Conservation (phyloP, 163 green algal species). For the Botryococcus braunii region DNA sequence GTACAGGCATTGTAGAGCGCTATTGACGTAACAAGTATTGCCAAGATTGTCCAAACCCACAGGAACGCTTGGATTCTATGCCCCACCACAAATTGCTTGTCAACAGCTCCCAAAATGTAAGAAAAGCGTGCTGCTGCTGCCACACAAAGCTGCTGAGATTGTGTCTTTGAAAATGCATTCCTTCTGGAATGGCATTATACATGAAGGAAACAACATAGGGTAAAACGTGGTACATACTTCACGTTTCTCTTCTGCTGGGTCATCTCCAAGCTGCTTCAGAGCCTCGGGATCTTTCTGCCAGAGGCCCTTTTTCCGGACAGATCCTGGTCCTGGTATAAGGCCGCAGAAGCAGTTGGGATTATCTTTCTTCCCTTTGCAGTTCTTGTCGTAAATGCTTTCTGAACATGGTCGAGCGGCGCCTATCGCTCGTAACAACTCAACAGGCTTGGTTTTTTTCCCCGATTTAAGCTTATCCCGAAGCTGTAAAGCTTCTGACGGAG, state of each 20-base stretch:
- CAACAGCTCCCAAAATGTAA: too few relatives aligned
- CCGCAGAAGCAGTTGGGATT: conserved; percentile 65
- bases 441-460: too few relatives aligned
- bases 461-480: too few relatives aligned
- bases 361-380: conserved; percentile 44
- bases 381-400: conserved; percentile 20
- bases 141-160: too few relatives aligned
- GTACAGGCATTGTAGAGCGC: conserved; percentile 87
- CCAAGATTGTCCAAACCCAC: conserved; percentile 67
- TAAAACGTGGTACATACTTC: conserved; percentile 16
- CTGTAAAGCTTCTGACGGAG: too few relatives aligned
- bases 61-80: conserved; percentile 1
- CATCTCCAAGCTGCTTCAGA: conserved; percentile 35
- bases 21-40: conserved; percentile 95
- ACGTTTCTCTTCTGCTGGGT: conserved; percentile 33
- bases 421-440: too few relatives aligned
- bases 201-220: too few relatives aligned
- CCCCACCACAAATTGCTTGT: too few relatives aligned
- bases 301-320: conserved; percentile 54
- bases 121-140: too few relatives aligned
- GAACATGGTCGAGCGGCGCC: too few relatives aligned
- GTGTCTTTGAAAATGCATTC: too few relatives aligned
- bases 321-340: conserved; percentile 43
- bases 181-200: too few relatives aligned
- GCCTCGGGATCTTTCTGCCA: conserved; percentile 59